Base-by-base conservation (phyloP, 306 rosid genomes). In the Fagus crenata region DNA sequence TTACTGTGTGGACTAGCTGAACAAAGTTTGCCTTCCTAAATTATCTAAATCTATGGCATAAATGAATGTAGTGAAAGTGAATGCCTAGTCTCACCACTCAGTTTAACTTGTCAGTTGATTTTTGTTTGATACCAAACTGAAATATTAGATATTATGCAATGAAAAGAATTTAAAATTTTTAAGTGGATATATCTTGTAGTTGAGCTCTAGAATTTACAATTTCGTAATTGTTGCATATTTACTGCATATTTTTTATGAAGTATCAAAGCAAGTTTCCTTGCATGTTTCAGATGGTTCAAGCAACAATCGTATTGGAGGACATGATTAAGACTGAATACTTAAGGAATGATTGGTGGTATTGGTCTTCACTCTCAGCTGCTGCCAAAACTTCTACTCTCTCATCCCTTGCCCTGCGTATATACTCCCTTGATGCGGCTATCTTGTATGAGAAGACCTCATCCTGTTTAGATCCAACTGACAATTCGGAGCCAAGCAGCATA, bases 291-390 rank as follows among this genome's bases (percentile, higher is more conserved):
- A 89, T 96, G 93, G 88, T 93, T 81, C 97, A 96, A 86, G 98
- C 97, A 11, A 91, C 93, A 67, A 81, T 92, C 36, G 72, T 90
- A 74, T 81, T 96, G 77, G 99, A 96, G 88, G 98, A 92, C 91
- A 87, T 91, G 98, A 91, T 96, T 67, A 91, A 86, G 92, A 85
- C 94, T 0, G 94, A 91, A 53, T 87, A 89, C 87, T 87, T 96
- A 22, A 90, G 86, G 86, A 96, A 89, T 91, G 98, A 89, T 75
- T 96, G 99, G 99, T 96, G 98, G 98, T 96, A 96, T 84, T 96
- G 99, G 99, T 96, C 99, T 31, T 92, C 99, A 58, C 92, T 86
- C 83, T 88, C 99, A 17, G 99, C 97, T 80, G 98, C 99, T 35
- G 96, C 93, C 75, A 90, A 87, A 84, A 88, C 87, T 76, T 88